Evolutionary conservation across 495 filamentous ascomycete species (phyloP).

Genomic region (Achaetomiella virescens): DNA sequence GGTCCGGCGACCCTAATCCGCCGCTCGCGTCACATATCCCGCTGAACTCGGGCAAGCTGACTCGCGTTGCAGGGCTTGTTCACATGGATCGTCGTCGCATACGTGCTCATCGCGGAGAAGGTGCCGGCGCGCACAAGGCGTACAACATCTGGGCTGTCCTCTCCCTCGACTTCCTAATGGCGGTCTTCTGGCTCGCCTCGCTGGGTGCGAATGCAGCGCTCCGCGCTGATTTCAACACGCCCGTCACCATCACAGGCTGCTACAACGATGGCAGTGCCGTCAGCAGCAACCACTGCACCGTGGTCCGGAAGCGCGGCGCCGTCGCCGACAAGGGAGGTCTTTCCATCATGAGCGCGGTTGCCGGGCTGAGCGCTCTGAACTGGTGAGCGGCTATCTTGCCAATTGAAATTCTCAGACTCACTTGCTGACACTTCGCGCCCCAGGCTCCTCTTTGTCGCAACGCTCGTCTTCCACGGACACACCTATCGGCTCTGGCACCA

Average conservation of each 20-base stretch:
- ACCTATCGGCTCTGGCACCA: constrained; percentile 36
- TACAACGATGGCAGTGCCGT: constrained; percentile 34
- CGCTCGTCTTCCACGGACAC: constrained; percentile 38
- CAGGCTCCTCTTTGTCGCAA: constrained; percentile 41
- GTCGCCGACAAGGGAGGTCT: constrained; percentile 27
- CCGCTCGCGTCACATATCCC: neutral
- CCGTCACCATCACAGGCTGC: constrained; percentile 30
- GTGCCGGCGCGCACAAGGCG: constrained; percentile 25
- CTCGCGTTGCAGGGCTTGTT: constrained; percentile 32
- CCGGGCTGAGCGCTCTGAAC: constrained; percentile 38
- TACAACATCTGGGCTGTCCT: constrained; percentile 46
- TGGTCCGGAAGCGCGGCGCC: constrained; percentile 16
- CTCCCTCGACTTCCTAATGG: constrained; percentile 39
- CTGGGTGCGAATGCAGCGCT: constrained; percentile 39
- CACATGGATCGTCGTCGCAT: constrained; percentile 39
- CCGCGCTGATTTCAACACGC: constrained; percentile 31
- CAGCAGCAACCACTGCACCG: constrained; percentile 31
- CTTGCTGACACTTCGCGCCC: neutral
- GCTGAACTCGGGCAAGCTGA: neutral
- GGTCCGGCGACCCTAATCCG: neutral
- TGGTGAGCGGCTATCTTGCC: constrained; percentile 16
- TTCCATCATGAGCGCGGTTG: constrained; percentile 32
- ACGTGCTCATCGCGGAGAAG: constrained; percentile 38
- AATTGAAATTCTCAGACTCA: neutral
- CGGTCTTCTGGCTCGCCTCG: constrained; percentile 43